Base-by-base conservation (phyloP, 352 stramenopile species). In the Pythium graminicola region DNA sequence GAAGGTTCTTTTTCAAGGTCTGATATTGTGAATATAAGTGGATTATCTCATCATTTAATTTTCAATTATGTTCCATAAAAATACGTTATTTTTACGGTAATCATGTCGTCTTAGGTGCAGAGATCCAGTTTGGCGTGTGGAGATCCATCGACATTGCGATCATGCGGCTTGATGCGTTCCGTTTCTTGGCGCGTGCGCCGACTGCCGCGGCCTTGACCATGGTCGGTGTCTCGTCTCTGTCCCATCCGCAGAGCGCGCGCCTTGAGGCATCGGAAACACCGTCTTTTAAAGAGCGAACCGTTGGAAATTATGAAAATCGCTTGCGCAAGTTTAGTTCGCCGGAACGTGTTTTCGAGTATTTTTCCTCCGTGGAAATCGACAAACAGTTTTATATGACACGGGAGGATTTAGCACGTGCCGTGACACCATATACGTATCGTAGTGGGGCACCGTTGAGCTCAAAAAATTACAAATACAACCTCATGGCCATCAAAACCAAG, bases 341-440 rank as follows among this genome's bases (percentile, higher is more conserved):
- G 20, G 83, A 94, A 70, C 85, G 85, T 51, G 81, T 95, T 9
- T 95, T 95, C 52, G 81, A 92, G 73, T 95, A 95, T 63, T 95
- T 95, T 53, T 89, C 85, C 16, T 89, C 76, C 47, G 79, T 95
- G 2, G 69, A 89, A 62, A 69, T 93, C 58, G 74, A 93, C 44
- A 69, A 75, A 46, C 66, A 93, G 36, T 86, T 67, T 50, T 93
- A 72, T 57, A 95, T 95, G 85, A 93, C 82, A 27, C 74, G 74
- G 24, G 68, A 73, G 10, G 85, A 95, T 64, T 62, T 95, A 17
- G 79, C 82, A 33, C 69, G 83, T n/a, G 83, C 83, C 4, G 65
- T 95, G 43, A 93, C 81, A 42, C 85, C 83, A 17, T 95, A 87
- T 55, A 86, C 80, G 51, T 89, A 84, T 54, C 80, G 80, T 54